Conservation (phyloP, 2,329 filamentous ascomycete species). For the Pseudocercospora crystallina region DNA sequence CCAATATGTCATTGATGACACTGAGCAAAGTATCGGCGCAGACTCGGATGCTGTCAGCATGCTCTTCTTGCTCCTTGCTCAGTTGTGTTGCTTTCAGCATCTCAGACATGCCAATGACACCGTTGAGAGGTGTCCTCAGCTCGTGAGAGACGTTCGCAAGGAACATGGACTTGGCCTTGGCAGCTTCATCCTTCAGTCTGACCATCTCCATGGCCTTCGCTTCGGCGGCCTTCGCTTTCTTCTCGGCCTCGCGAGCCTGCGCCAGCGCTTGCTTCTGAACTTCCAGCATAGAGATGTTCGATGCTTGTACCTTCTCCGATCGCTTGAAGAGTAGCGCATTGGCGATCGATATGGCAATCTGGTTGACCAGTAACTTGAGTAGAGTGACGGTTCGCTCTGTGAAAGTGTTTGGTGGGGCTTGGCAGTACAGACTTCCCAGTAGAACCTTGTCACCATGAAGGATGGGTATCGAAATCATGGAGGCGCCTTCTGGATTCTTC, state of each 20-base stretch:
- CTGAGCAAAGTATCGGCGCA: conserved; percentile 58
- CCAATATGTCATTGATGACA: conserved; percentile 55
- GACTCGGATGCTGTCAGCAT: conserved; percentile 64
- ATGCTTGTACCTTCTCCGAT: conserved; percentile 73
- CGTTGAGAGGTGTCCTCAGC: conserved; percentile 57
- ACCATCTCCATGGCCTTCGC: conserved; percentile 75
- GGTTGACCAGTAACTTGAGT: conserved; percentile 69
- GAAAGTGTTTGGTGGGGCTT: conserved; percentile 72
- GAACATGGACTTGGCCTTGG: conserved; percentile 80
- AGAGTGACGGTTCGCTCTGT: conserved; percentile 64
- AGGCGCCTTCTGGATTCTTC: conserved; percentile 67
- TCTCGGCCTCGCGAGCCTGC: conserved; percentile 70
- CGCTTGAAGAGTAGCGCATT: conserved; percentile 66
- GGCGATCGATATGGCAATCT: conserved; percentile 66
- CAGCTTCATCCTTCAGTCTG: conserved; percentile 78
- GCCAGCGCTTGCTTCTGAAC: conserved; percentile 72
- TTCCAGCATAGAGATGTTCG: conserved; percentile 75
- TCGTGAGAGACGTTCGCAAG: conserved; percentile 58
- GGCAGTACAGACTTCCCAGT: conserved; percentile 73
- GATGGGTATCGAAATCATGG: conserved; percentile 78
- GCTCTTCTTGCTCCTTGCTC: conserved; percentile 60
- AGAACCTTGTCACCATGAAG: conserved; percentile 69
- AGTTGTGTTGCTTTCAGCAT: conserved; percentile 59
- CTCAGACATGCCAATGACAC: conserved; percentile 60
- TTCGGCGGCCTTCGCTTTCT: conserved; percentile 74